phyloP scores from a whole-genome alignment of 495 filamentous ascomycete genomes.

The Pyrenula massariospora region DNA sequence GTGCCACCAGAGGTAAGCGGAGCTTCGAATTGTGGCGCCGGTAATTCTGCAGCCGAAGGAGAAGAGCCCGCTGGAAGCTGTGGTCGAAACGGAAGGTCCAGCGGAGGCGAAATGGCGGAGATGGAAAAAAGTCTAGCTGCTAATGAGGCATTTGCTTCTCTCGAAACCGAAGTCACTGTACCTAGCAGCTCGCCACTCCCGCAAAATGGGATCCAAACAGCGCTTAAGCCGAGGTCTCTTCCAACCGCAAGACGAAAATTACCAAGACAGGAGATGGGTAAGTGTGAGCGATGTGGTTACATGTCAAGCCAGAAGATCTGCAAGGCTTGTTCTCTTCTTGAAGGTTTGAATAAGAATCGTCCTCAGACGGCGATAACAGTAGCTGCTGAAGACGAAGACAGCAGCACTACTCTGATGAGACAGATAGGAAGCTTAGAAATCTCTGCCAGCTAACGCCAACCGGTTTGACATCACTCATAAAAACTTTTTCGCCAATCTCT shows the following conservation, averaged over 20 bases:
- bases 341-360: slow-evolving; percentile 83
- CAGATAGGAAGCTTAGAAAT: slow-evolving; percentile 43
- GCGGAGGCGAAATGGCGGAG: slow-evolving; percentile 79
- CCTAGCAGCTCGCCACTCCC: slow-evolving; percentile 5
- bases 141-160: slow-evolving; percentile 49
- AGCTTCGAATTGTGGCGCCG: slow-evolving; percentile 15
- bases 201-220: slow-evolving; percentile 2
- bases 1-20: slow-evolving; percentile 50
- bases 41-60: slow-evolving; percentile 26
- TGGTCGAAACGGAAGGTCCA: slow-evolving; percentile 54
- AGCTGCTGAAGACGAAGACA: slow-evolving; percentile 41
- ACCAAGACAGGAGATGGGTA: slow-evolving; percentile 63
- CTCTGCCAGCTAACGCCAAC: slow-evolving; percentile 15
- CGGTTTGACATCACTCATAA: not conserved
- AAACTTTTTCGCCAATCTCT: not conserved
- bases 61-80: slow-evolving; percentile 62
- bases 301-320: slow-evolving; percentile 92
- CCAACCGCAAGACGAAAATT: slow-evolving; percentile 21
- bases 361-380: slow-evolving; percentile 64
- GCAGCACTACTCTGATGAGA: slow-evolving; percentile 39
- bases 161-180: slow-evolving; percentile 62
- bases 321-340: slow-evolving; percentile 84
- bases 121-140: slow-evolving; percentile 73
- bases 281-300: slow-evolving; percentile 82
- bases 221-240: slow-evolving; percentile 8